Evolutionary conservation across 2,329 filamentous ascomycete species (phyloP).

Genomic region (Xylariaceae sp.): DNA sequence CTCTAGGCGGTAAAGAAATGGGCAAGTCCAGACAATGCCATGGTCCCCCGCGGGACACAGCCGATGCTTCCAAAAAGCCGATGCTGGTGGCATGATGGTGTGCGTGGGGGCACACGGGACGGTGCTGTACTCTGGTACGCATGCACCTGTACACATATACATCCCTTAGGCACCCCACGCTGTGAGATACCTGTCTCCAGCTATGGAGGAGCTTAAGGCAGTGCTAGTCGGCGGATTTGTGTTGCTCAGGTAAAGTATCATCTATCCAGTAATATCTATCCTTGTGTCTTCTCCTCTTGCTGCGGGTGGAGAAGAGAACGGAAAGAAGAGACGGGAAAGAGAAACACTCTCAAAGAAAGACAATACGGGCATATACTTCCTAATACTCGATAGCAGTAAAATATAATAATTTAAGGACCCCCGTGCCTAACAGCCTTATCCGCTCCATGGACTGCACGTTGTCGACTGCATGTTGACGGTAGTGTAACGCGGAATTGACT

Average conservation of each 20-base stretch:
- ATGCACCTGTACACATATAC: conserved; percentile 18
- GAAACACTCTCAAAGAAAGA: no score
- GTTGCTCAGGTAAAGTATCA: conserved; percentile 16
- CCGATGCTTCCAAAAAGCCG: conserved; percentile 16
- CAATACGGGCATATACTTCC: no score
- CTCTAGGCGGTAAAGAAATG: conserved; percentile 16
- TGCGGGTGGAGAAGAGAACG: neutral
- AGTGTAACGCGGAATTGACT: no score
- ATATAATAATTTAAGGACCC: neutral
- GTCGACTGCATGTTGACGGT: neutral
- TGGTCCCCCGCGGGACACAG: conserved; percentile 17
- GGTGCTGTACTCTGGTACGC: conserved; percentile 18
- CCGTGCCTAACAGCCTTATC: conserved; percentile 7
- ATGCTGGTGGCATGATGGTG: conserved; percentile 23
- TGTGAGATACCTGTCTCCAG: conserved; percentile 18
- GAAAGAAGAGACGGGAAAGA: neutral
- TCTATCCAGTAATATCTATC: no score
- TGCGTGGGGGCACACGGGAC: conserved; percentile 22
- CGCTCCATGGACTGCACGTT: conserved; percentile 1
- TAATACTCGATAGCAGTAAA: neutral
- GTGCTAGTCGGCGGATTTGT: conserved; percentile 14
- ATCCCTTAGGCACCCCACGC: conserved; percentile 20
- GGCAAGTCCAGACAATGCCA: conserved; percentile 18
- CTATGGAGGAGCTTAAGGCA: no score
- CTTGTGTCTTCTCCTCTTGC: conserved; percentile 10